Evolutionary conservation across 2,329 filamentous ascomycete species (phyloP).

Genomic region (Trematosphaeria pertusa): DNA sequence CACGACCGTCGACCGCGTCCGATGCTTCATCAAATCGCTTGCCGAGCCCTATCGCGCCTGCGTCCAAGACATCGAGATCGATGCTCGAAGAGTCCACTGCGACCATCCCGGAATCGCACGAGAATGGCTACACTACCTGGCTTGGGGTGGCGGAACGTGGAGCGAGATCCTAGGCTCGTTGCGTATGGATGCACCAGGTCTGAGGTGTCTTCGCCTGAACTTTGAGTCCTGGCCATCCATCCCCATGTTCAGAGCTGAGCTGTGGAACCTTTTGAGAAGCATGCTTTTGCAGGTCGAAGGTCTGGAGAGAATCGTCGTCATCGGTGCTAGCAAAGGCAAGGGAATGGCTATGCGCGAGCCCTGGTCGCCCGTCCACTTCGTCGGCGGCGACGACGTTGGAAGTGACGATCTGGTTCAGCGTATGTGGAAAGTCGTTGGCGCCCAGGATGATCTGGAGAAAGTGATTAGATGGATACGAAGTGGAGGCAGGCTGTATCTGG

Average conservation of each 20-base stretch:
- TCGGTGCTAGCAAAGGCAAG: constrained; percentile 40
- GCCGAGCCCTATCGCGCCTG: constrained; percentile 23
- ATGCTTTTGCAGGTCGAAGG: constrained; percentile 35
- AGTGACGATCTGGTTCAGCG: constrained; percentile 39
- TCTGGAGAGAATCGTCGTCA: constrained; percentile 41
- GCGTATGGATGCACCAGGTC: constrained; percentile 32
- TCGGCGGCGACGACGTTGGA: constrained; percentile 46
- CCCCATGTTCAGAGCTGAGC: constrained; percentile 32
- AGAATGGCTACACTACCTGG: constrained; percentile 48
- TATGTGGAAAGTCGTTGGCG: constrained; percentile 40
- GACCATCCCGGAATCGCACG: constrained; percentile 29
- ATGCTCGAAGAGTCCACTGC: constrained; percentile 38
- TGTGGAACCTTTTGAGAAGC: constrained; percentile 42
- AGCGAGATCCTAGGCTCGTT: constrained; percentile 30
- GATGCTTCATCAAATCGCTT: constrained; percentile 37
- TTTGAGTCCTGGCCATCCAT: constrained; percentile 45
- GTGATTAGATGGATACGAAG: constrained; percentile 40
- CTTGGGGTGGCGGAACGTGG: constrained; percentile 28
- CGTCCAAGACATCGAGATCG: constrained; percentile 46
- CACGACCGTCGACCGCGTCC: constrained; percentile 37
- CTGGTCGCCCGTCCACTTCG: constrained; percentile 47
- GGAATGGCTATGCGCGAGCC: constrained; percentile 40
- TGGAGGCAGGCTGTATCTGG: constrained; percentile 35
- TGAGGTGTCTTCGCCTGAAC: constrained; percentile 45
- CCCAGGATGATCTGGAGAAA: constrained; percentile 24